Conservation (phyloP, 176 grass and related monocot species). For the Triticum urartu region DNA sequence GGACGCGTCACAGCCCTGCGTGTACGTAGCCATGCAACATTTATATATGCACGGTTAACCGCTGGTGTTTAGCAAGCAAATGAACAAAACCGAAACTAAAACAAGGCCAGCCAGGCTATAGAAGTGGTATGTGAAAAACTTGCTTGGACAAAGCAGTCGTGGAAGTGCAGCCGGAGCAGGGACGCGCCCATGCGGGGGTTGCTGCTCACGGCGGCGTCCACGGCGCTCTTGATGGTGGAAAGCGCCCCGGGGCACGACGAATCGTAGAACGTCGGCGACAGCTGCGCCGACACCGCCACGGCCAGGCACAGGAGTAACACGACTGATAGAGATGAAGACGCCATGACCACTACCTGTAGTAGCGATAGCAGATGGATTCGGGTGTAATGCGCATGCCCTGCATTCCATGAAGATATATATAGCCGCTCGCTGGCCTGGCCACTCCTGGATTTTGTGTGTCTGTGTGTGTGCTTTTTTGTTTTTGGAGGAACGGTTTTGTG, state of each 20-base stretch:
- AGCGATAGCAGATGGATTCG: not conserved
- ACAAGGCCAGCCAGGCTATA: not conserved
- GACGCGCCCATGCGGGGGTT: constrained; percentile 72
- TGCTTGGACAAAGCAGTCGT: constrained; percentile 77
- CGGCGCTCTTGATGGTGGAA: constrained; percentile 57
- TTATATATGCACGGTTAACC: too few relatives aligned
- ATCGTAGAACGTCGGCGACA: constrained; percentile 74
- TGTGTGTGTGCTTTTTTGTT: too few relatives aligned
- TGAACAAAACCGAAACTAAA: not conserved
- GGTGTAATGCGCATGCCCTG: not conserved
- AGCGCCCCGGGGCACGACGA: constrained; percentile 52
- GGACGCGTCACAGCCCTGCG: constrained; percentile 68
- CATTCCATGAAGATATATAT: constrained; percentile 39
- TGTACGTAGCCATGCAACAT: too few relatives aligned
- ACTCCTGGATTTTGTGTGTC: too few relatives aligned
- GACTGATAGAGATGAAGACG: not conserved
- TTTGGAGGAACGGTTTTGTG: too few relatives aligned
- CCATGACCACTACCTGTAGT: constrained; percentile 13
- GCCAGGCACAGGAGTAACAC: constrained; percentile 32
- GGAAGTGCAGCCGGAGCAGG: constrained; percentile 76
- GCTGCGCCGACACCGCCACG: constrained; percentile 48
- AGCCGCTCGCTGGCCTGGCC: not conserved
- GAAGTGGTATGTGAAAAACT: not conserved
- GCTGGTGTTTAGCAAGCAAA: not conserved
- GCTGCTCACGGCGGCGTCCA: constrained; percentile 38